These are phyloP conservation scores for Pistacia atlantica DNA, from an alignment of 345 rosid genomes.

Conservation along the genomic window DNA sequence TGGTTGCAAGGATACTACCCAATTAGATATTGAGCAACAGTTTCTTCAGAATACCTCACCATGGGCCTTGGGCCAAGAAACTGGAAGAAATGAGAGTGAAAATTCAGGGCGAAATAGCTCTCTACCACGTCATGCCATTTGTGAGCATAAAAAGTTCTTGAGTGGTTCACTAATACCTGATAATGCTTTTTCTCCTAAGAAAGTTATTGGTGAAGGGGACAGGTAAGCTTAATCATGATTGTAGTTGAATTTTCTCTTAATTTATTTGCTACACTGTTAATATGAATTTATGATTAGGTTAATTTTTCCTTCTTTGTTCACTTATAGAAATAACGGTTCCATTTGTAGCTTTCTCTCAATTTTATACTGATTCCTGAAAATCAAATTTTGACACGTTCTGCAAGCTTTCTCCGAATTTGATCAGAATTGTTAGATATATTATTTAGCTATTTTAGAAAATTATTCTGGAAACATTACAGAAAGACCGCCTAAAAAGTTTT, in stretches of 20 bases:
- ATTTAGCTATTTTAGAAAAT: not conserved
- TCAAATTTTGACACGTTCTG: not conserved
- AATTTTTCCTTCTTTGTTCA: not conserved
- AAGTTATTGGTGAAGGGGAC: conserved; percentile 54
- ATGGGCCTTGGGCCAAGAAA: conserved; percentile 37
- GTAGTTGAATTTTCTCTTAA: not conserved
- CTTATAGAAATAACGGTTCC: not conserved
- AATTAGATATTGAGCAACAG: conserved; percentile 51
- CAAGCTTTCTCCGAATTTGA: not conserved
- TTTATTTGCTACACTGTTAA: not conserved
- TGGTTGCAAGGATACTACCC: conserved; percentile 48
- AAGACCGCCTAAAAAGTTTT: not conserved
- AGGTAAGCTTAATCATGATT: conserved; percentile 48
- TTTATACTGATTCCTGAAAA: not conserved
- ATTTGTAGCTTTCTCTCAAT: not conserved
- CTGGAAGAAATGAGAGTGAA: conserved; percentile 53
- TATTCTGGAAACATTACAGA: not conserved
- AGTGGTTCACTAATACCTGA: conserved; percentile 66
- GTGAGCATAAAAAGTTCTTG: conserved; percentile 53
- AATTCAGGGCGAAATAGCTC: conserved; percentile 46
- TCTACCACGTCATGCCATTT: conserved; percentile 44
- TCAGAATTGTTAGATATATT: not conserved
- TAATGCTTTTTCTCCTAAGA: conserved; percentile 51
- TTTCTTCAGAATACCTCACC: conserved; percentile 38
- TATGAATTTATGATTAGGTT: not conserved